Conservation (phyloP, 306 rosid genomes). For the Quillaja saponaria region DNA sequence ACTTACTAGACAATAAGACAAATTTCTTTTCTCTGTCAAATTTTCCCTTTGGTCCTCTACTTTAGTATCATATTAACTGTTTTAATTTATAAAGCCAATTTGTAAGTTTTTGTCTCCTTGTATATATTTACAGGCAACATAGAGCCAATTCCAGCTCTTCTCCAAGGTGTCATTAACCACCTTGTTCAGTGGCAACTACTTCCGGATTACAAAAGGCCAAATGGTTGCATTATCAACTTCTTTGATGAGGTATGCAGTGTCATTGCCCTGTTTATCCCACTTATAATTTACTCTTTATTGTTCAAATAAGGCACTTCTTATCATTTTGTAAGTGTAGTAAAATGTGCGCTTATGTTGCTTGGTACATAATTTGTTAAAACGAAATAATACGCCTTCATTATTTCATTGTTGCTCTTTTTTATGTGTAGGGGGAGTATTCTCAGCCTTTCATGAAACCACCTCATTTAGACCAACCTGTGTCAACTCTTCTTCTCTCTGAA, state of each 20-base stretch:
- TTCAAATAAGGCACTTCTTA: conserved; percentile 23
- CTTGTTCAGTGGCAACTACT: conserved; percentile 86
- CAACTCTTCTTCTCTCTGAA: conserved; percentile 85
- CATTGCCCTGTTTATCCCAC: conserved; percentile 28
- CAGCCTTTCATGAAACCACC: conserved; percentile 99
- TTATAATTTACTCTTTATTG: conserved; percentile 32
- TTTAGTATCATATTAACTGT: background rate
- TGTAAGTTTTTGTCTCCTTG: conserved; percentile 11
- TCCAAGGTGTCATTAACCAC: conserved; percentile 79
- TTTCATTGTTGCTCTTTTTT: background rate
- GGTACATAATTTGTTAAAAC: background rate
- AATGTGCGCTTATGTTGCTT: conserved; percentile 7
- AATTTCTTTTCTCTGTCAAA: conserved; percentile 24
- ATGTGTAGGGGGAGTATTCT: conserved; percentile 76
- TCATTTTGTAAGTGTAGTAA: conserved; percentile 30
- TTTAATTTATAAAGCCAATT: conserved; percentile 5
- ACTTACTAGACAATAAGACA: conserved; percentile 33
- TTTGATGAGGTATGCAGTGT: conserved; percentile 81
- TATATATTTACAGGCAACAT: conserved; percentile 60
- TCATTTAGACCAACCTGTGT: conserved; percentile 93
- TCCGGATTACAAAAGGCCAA: conserved; percentile 96
- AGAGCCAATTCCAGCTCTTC: conserved; percentile 87
- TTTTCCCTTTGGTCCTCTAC: conserved; percentile 13
- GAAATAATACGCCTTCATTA: too few species aligned
- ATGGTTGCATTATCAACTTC: conserved; percentile 87